Conservation (phyloP, 1,284 basidiomycete species). For the Ustilago shanxiensis region DNA sequence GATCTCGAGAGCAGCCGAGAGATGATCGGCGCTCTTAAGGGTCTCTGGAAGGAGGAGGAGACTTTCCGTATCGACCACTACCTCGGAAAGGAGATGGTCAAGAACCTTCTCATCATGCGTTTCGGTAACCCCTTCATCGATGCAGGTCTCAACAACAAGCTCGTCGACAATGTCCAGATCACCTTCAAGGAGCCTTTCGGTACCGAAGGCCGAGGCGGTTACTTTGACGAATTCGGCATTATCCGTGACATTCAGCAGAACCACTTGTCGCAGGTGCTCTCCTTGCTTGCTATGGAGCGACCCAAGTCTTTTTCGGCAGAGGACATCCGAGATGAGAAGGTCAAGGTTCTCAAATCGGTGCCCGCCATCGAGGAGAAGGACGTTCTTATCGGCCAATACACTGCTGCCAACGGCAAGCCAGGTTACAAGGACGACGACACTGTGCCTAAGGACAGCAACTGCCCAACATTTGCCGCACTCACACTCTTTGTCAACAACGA, state of each 20-base stretch:
- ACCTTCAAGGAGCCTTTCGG: slow-evolving; percentile 71
- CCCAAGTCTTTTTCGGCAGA: slow-evolving; percentile 69
- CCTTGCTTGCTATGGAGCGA: slow-evolving; percentile 70
- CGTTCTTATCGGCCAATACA: slow-evolving; percentile 70
- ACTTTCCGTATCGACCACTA: slow-evolving; percentile 70
- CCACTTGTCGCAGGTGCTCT: slow-evolving; percentile 70
- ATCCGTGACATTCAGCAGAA: slow-evolving; percentile 71
- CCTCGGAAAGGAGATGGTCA: slow-evolving; percentile 70
- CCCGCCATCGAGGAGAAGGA: slow-evolving; percentile 66
- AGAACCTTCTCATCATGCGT: slow-evolving; percentile 68
- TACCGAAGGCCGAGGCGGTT: slow-evolving; percentile 71
- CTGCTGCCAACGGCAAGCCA: slow-evolving; percentile 68
- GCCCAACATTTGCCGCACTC: slow-evolving; percentile 70
- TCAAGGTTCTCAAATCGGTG: slow-evolving; percentile 69
- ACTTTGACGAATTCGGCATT: slow-evolving; percentile 72
- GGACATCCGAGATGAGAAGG: slow-evolving; percentile 70
- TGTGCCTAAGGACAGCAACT: slow-evolving; percentile 71
- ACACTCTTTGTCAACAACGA: slow-evolving; percentile 66
- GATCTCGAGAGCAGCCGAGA: slow-evolving; percentile 66
- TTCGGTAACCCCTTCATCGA: slow-evolving; percentile 69
- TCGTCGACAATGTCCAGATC: slow-evolving; percentile 70
- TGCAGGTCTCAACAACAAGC: slow-evolving; percentile 66
- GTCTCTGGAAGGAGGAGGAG: slow-evolving; percentile 68
- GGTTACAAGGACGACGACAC: slow-evolving; percentile 71
- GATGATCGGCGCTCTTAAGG: slow-evolving; percentile 68